Percentiles rank a stretch among this genome's conserved stretches.
These are phyloP conservation scores for Diaporthe batatas DNA, from an alignment of 2,329 filamentous ascomycete genomes.

Conservation along the genomic window DNA sequence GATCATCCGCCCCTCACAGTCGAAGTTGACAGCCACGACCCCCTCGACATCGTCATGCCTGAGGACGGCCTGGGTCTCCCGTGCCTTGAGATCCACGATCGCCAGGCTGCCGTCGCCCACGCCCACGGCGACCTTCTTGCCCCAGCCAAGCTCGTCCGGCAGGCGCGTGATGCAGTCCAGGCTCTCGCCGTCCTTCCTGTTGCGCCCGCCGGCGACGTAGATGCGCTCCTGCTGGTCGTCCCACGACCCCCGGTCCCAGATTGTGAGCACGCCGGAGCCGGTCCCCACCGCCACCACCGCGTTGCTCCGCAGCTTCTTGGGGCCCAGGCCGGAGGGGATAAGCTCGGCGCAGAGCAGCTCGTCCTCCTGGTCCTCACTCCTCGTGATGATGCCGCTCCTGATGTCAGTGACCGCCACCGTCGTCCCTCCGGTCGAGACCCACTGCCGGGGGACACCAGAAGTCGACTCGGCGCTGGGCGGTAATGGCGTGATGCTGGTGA, in stretches of 20 bases:
- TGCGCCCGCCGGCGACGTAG: conserved; percentile 74
- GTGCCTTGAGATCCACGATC: conserved; percentile 80
- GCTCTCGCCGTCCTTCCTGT: conserved; percentile 74
- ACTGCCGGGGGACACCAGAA: conserved; percentile 92
- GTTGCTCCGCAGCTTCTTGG: conserved; percentile 74
- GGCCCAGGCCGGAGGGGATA: conserved; percentile 78
- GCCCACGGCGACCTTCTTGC: conserved; percentile 82
- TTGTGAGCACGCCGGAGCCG: conserved; percentile 83
- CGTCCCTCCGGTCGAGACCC: conserved; percentile 92
- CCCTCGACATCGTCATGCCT: conserved; percentile 91
- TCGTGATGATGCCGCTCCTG: conserved; percentile 85
- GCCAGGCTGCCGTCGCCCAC: conserved; percentile 84
- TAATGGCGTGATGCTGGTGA: conserved; percentile 88
- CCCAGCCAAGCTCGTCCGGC: conserved; percentile 76
- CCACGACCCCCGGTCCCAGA: conserved; percentile 96
- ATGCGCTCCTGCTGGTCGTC: conserved; percentile 95
- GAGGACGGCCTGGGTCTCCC: conserved; percentile 76
- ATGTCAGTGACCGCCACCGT: conserved; percentile 93
- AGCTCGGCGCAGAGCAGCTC: conserved; percentile 87
- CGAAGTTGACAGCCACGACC: conserved; percentile 85
- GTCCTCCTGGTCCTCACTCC: conserved; percentile 95
- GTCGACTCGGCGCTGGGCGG: conserved; percentile 85
- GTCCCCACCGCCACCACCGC: conserved; percentile 83
- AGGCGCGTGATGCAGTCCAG: conserved; percentile 82
- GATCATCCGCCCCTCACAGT: conserved; percentile 87